These are phyloP conservation scores for Termitomyces sp. DNA, from an alignment of 768 basidiomycete genomes.

Conservation along the genomic window DNA sequence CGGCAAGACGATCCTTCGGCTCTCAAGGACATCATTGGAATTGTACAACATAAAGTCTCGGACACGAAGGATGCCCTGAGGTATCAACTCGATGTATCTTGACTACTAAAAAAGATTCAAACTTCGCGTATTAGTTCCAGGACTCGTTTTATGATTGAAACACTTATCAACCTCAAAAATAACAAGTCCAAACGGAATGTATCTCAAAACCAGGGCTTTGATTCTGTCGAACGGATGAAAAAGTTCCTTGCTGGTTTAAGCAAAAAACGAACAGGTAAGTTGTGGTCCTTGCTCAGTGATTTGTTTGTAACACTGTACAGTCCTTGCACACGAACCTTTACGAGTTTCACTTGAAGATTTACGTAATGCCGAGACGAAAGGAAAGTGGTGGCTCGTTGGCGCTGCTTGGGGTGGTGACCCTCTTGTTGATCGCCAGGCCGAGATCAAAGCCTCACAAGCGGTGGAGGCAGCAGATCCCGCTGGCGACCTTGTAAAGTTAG, in stretches of 20 bases:
- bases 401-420: slow-evolving; percentile 96
- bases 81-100: slow-evolving; percentile 23
- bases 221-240: slow-evolving; percentile 82
- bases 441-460: slow-evolving; percentile 19
- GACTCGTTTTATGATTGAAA: slow-evolving; percentile 94
- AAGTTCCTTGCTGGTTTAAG: slow-evolving; percentile 73
- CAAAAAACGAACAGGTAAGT: slow-evolving; percentile 71
- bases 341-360: slow-evolving; percentile 85
- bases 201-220: slow-evolving; percentile 63
- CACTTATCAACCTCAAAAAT: slow-evolving; percentile 86
- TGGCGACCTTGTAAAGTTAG: slow-evolving; percentile 64
- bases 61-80: slow-evolving; percentile 43
- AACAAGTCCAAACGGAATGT: slow-evolving; percentile 69
- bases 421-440: slow-evolving; percentile 61
- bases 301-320: slow-evolving; percentile 28
- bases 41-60: slow-evolving; percentile 70
- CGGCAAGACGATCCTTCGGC: slow-evolving; percentile 89
- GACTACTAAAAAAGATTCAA: neutral
- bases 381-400: slow-evolving; percentile 99
- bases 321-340: slow-evolving; percentile 78
- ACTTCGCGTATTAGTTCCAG: slow-evolving; percentile 55
- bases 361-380: slow-evolving; percentile 74
- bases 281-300: neutral
- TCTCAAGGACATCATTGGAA: slow-evolving; percentile 83
- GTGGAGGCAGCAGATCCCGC: slow-evolving; percentile 19